Evolutionary conservation across 306 rosid genomes (phyloP).

Genomic region (Oemleria cerasiformis): DNA sequence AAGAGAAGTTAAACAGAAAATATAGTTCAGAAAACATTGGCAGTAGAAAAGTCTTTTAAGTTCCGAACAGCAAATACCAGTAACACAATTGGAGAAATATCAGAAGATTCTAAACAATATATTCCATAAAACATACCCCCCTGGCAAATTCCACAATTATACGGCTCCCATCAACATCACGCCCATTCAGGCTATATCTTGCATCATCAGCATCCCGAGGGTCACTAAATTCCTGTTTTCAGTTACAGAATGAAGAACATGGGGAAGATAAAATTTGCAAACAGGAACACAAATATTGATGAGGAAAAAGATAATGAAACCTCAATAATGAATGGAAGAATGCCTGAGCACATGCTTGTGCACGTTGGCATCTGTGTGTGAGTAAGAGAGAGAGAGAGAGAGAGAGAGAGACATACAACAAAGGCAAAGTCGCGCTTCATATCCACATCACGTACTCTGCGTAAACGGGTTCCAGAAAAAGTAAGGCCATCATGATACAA

Average conservation of each 20-base stretch:
- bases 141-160: conserved; percentile 44
- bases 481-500: conserved; percentile 57
- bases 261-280: conserved; percentile 15
- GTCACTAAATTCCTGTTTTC: conserved; percentile 35
- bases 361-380: neutral
- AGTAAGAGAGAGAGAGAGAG: conserved; percentile 1
- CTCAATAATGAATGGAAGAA: neutral
- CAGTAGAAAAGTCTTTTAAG: neutral
- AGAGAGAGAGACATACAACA: conserved; percentile 38
- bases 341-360: neutral
- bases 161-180: conserved; percentile 46
- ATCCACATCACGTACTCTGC: conserved; percentile 64
- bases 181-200: conserved; percentile 45
- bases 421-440: conserved; percentile 58
- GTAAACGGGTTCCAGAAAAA: conserved; percentile 52
- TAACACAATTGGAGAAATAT: neutral
- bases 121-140: conserved; percentile 35
- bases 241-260: conserved; percentile 4
- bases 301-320: conserved; percentile 3
- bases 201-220: conserved; percentile 55
- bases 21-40: neutral
- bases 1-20: neutral
- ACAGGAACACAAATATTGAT: neutral
- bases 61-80: neutral
- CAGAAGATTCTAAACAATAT: neutral